Evolutionary conservation across 352 stramenopile genomes (phyloP), one percentile per base, ranked within the genome.

Genomic region (Phytophthora pini): DNA sequence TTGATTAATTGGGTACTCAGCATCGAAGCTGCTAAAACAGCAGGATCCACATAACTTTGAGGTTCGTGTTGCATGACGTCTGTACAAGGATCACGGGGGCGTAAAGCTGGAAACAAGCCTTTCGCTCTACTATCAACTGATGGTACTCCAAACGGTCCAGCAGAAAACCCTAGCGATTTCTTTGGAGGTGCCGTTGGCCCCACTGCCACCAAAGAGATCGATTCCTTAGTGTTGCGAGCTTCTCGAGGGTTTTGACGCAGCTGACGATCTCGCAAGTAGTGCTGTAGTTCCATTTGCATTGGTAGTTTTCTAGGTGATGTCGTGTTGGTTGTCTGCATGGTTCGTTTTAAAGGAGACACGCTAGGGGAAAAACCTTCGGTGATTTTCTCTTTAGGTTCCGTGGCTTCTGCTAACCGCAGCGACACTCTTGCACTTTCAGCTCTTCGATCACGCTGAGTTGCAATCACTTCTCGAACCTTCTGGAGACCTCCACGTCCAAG

Each of bases 401-500:
- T 56, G 9, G 60, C 13, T 47, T 68, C 70, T 4, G 70, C 49
- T 3, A 82, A 52, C n/a, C 68, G 70, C 27, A 74, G 61, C 3
- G 76, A 72, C 24, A 70, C 62, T 2, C 40, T 34, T 1, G 62
- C 50, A 31, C 70, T 80, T 9, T 62, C 46, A 17, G 70, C 47
- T 47, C 78, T 61, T 61, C 68, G 79, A 43, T 50, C 39, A 4
- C 53, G 60, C 24, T 83, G 73, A 34, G 65, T 36, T 5, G 48
- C 48, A 8, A 84, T 62, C 3, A 54, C 64, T 13, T 56, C 47
- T 1, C 75, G 72, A 31, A 82, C 57, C 2, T 44, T 54, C 27
- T 66, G 47, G 12, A 87, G 39, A 4, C 78, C 78, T 34, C 40
- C 60, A 17, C 69, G 80, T 1, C 78, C 78, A 3, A 87, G 45